phyloP scores from a whole-genome alignment of 805 yeast genomes.

The Isabelozyma pseudorhagii region DNA sequence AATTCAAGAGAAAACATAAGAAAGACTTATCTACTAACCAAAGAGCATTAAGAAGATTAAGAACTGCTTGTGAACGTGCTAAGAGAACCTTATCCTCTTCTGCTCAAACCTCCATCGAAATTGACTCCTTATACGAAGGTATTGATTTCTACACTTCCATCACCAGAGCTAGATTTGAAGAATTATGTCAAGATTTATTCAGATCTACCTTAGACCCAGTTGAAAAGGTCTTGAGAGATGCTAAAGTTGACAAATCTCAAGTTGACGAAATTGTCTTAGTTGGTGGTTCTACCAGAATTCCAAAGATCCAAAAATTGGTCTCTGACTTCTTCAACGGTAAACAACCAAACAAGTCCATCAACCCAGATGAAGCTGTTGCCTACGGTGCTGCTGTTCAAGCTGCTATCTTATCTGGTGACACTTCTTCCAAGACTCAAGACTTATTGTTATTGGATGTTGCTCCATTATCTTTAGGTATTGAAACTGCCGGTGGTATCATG shows the following conservation, averaged over 20 bases:
- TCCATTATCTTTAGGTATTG: constrained; percentile 95
- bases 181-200: constrained; percentile 89
- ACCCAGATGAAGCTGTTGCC: constrained; percentile 99
- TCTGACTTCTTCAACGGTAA: constrained; percentile 97
- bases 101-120: constrained; percentile 92
- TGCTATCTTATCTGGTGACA: constrained; percentile 93
- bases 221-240: constrained; percentile 88
- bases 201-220: constrained; percentile 94
- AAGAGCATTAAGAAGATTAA: constrained; percentile 96
- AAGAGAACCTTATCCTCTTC: constrained; percentile 97
- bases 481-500: constrained; percentile 99
- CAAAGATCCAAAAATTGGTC: constrained; percentile 92
- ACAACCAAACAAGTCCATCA: constrained; percentile 94
- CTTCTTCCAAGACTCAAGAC: constrained; percentile 95
- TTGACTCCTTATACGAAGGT: constrained; percentile 94
- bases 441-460: constrained; percentile 93
- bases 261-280: constrained; percentile 92
- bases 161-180: constrained; percentile 98
- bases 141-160: constrained; percentile 93
- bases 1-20: constrained; percentile 97
- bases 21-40: constrained; percentile 90
- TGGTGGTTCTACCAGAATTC: constrained; percentile 98
- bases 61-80: constrained; percentile 99
- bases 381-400: constrained; percentile 99
- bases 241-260: constrained; percentile 84